Percentiles rank a stretch among this genome's conserved stretches.
phyloP scores from a whole-genome alignment of 768 basidiomycete species.

The Lactarius indigo region DNA sequence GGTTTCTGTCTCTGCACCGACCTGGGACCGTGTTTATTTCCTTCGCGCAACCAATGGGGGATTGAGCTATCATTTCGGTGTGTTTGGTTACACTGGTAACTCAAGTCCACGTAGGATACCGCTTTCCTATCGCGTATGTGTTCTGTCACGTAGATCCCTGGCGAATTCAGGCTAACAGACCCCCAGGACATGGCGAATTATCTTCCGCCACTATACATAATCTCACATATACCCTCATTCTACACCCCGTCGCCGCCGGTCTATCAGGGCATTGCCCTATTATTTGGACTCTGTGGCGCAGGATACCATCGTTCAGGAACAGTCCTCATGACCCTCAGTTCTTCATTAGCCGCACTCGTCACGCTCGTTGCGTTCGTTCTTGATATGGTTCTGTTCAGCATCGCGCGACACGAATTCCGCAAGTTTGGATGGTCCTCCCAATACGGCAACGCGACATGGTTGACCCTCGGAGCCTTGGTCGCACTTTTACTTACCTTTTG shows the following conservation, averaged over 20 bases:
- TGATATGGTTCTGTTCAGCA: constrained; percentile 78
- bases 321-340: constrained; percentile 68
- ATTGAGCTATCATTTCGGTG: constrained; percentile 55
- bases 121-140: constrained; percentile 48
- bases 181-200: constrained; percentile 41
- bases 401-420: constrained; percentile 57
- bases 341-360: constrained; percentile 61
- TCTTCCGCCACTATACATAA: constrained; percentile 57
- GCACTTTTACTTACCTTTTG: constrained; percentile 67
- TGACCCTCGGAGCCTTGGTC: constrained; percentile 70
- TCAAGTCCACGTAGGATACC: constrained; percentile 53
- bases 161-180: constrained; percentile 5
- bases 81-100: constrained; percentile 76
- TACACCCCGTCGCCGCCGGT: constrained; percentile 78
- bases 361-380: constrained; percentile 69
- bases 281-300: constrained; percentile 67
- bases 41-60: constrained; percentile 47
- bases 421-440: constrained; percentile 45
- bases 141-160: background rate
- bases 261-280: constrained; percentile 58
- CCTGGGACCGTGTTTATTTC: constrained; percentile 70
- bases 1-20: constrained; percentile 72
- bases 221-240: constrained; percentile 68
- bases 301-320: constrained; percentile 67
- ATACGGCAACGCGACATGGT: constrained; percentile 81